phyloP scores from a whole-genome alignment of 495 filamentous ascomycete genomes.

The Aspergillus biplanus region DNA sequence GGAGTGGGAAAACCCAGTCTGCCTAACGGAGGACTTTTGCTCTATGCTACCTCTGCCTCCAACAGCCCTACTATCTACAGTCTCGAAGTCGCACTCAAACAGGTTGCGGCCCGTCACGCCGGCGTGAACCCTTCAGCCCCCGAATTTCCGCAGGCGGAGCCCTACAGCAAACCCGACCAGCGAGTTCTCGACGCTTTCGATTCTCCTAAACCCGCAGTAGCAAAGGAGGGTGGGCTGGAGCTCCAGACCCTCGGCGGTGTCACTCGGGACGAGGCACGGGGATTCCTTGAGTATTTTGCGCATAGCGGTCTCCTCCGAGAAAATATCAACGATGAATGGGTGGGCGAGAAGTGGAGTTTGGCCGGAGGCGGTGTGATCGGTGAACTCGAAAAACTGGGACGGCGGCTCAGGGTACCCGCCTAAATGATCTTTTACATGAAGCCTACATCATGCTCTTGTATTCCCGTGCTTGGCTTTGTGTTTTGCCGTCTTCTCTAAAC shows the following conservation, averaged over 20 bases:
- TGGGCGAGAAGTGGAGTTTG: constrained; percentile 84
- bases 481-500: not conserved
- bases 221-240: constrained; percentile 49
- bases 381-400: constrained; percentile 72
- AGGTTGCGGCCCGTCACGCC: constrained; percentile 47
- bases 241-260: constrained; percentile 66
- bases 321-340: constrained; percentile 68
- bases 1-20: constrained; percentile 55
- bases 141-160: constrained; percentile 59
- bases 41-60: constrained; percentile 70
- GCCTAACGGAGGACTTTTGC: constrained; percentile 75
- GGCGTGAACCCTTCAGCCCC: constrained; percentile 36
- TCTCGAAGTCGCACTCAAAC: constrained; percentile 66
- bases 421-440: constrained; percentile 24
- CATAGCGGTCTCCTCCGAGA: constrained; percentile 77
- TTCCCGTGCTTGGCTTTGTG: constrained; percentile 6
- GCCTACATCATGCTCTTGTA: not conserved
- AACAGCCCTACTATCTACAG: constrained; percentile 64
- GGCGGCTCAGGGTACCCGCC: constrained; percentile 48
- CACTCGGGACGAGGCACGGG: constrained; percentile 73
- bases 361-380: constrained; percentile 81
- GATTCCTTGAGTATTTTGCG: constrained; percentile 92
- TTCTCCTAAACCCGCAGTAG: constrained; percentile 22
- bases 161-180: constrained; percentile 69
- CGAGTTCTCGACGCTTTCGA: constrained; percentile 60